Conservation (phyloP, 2,329 filamentous ascomycete genomes). For the Aspergillus clavatus region DNA sequence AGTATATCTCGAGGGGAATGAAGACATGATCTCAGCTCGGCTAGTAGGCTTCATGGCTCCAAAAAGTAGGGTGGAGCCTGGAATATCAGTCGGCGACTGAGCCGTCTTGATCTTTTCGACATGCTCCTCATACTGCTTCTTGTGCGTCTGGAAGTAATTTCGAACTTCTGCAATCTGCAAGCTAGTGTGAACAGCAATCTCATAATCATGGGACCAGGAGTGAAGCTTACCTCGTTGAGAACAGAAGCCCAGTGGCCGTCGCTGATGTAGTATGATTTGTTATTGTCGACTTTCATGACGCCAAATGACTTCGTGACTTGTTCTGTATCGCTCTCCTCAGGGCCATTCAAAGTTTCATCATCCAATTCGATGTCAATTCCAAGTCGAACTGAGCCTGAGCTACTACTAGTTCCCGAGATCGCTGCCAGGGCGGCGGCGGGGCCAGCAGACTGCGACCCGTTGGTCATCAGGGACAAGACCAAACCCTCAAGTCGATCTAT, state of each 20-base stretch:
- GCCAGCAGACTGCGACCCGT: conserved; percentile 61
- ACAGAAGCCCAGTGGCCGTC: conserved; percentile 81
- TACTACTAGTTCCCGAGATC: conserved; percentile 42
- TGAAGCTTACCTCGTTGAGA: conserved; percentile 57
- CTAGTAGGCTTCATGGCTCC: conserved; percentile 65
- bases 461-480: conserved; percentile 91
- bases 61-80: conserved; percentile 73
- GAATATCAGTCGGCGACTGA: conserved; percentile 50
- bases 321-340: conserved; percentile 63
- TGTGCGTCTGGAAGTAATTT: conserved; percentile 79
- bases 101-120: conserved; percentile 69
- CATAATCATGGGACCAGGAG: neutral
- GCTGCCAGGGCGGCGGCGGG: conserved; percentile 56
- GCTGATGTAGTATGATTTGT: conserved; percentile 74
- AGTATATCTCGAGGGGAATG: conserved; percentile 73
- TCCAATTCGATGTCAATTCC: conserved; percentile 41
- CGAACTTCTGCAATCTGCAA: conserved; percentile 80
- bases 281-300: conserved; percentile 75
- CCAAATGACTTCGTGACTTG: conserved; percentile 69
- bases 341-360: conserved; percentile 56
- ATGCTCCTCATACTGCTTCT: conserved; percentile 81
- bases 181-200: conserved; percentile 7
- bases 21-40: conserved; percentile 70
- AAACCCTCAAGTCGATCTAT: conserved; percentile 92
- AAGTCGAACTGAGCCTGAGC: conserved; percentile 34